A percentile compares a stretch with the other conserved stretches of the same genome.
Evolutionary conservation across 495 filamentous ascomycete genomes (phyloP).

Genomic region (Darksidea phi): DNA sequence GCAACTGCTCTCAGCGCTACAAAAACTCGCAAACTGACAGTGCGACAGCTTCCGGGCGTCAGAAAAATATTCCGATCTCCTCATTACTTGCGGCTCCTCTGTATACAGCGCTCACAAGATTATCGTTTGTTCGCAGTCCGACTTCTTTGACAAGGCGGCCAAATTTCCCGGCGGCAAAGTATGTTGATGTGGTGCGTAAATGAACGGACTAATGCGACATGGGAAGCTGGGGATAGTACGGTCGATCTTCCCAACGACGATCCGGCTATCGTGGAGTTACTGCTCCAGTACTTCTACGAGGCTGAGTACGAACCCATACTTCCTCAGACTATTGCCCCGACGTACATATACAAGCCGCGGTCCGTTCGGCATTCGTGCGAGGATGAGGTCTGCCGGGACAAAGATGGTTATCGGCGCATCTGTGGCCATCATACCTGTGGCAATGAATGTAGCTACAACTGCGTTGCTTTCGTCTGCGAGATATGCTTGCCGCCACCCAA

Average conservation of each 20-base stretch:
- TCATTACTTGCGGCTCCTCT: slow-evolving; percentile 1
- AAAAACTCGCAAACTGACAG: not conserved
- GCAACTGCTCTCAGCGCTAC: not conserved
- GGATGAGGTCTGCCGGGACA: not conserved
- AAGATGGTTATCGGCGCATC: too few relatives aligned
- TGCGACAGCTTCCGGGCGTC: not conserved
- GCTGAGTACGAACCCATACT: not conserved
- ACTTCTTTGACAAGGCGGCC: slow-evolving; percentile 6
- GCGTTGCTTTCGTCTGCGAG: not conserved
- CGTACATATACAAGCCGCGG: not conserved
- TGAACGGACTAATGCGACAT: not conserved
- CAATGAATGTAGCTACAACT: not conserved
- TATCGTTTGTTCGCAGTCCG: not conserved
- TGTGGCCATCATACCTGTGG: not conserved
- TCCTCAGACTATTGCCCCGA: not conserved
- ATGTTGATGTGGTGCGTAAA: not conserved
- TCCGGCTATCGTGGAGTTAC: not conserved
- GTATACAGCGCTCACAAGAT: slow-evolving; percentile 4
- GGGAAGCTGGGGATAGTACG: not conserved
- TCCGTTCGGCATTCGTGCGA: not conserved
- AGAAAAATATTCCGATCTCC: slow-evolving; percentile 5
- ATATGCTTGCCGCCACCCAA: not conserved
- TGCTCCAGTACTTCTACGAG: not conserved
- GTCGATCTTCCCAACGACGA: not conserved
- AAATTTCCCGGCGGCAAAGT: slow-evolving; percentile 4